Conservation (phyloP, 2,329 filamentous ascomycete genomes). For the Grosmannia clavigera region DNA sequence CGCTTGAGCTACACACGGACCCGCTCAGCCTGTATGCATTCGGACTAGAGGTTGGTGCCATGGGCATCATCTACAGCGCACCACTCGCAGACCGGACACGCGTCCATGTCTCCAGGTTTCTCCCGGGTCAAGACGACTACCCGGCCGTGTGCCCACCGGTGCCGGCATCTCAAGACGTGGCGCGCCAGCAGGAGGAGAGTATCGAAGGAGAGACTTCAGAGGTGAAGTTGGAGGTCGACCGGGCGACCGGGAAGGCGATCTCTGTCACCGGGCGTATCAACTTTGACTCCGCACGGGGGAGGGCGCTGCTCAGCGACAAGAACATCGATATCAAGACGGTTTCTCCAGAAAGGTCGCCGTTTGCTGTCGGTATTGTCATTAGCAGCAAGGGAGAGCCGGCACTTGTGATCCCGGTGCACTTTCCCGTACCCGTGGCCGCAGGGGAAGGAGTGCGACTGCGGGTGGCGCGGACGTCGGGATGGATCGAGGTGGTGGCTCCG, state of each 20-base stretch:
- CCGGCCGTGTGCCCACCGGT: conserved; percentile 13
- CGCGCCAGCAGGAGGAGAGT: not conserved
- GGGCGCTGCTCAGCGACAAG: conserved; percentile 25
- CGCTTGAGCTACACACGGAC: conserved; percentile 20
- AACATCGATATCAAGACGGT: conserved; percentile 26
- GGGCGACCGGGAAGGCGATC: conserved; percentile 17
- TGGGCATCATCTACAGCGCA: conserved; percentile 14
- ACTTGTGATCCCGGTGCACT: conserved; percentile 23
- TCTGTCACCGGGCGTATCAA: conserved; percentile 27
- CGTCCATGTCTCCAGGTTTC: conserved; percentile 25
- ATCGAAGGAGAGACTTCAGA: conserved; percentile 5
- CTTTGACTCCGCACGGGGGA: conserved; percentile 23
- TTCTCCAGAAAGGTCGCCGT: conserved; percentile 21
- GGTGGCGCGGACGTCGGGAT: not conserved
- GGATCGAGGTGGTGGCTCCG: not conserved
- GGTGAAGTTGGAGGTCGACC: conserved; percentile 15
- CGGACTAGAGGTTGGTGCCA: conserved; percentile 10
- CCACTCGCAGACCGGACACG: conserved; percentile 15
- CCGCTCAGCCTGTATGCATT: conserved; percentile 10
- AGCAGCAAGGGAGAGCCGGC: conserved; percentile 13
- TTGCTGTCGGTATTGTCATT: conserved; percentile 28
- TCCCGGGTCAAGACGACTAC: conserved; percentile 22
- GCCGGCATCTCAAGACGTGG: not conserved
- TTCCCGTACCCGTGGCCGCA: conserved; percentile 24
- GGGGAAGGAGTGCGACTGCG: not conserved